Percentiles rank a stretch among this genome's conserved stretches.
Conservation (phyloP, 148 eudicot genomes). For the Camellia sinensis region DNA sequence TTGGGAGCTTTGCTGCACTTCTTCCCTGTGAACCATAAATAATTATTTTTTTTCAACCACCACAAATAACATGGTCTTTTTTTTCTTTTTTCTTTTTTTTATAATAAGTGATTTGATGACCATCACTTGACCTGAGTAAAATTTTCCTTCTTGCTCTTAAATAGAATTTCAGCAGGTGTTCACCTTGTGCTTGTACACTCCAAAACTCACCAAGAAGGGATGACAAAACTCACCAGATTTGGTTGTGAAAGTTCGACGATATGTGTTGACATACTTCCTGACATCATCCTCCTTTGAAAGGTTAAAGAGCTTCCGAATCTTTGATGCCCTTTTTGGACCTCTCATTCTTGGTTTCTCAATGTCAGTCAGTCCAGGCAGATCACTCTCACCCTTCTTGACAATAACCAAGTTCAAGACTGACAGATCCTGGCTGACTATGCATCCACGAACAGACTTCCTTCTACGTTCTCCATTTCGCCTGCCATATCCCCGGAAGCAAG, state of each 20-base stretch:
- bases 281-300: conserved; percentile 86
- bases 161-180: neutral
- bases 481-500: conserved; percentile 82
- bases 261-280: conserved; percentile 87
- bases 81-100: too few relatives aligned
- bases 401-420: conserved; percentile 85
- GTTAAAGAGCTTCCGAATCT: conserved; percentile 88
- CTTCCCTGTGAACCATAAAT: conserved; percentile 43
- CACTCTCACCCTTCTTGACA: conserved; percentile 88
- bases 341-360: conserved; percentile 92
- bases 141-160: too few relatives aligned
- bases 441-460: conserved; percentile 84
- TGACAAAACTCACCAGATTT: conserved; percentile 45
- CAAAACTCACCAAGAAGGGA: neutral
- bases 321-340: conserved; percentile 93
- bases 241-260: conserved; percentile 71
- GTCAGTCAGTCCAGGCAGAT: conserved; percentile 81
- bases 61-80: neutral
- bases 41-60: too few relatives aligned
- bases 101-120: too few relatives aligned
- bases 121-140: too few relatives aligned
- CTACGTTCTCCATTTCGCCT: conserved; percentile 83
- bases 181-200: too few relatives aligned
- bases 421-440: conserved; percentile 82
- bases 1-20: conserved; percentile 81